A percentile compares a stretch with the other conserved stretches of the same genome.
Evolutionary conservation across 176 grass and related monocot genomes (phyloP).

Genomic region (Tillandsia leiboldiana): DNA sequence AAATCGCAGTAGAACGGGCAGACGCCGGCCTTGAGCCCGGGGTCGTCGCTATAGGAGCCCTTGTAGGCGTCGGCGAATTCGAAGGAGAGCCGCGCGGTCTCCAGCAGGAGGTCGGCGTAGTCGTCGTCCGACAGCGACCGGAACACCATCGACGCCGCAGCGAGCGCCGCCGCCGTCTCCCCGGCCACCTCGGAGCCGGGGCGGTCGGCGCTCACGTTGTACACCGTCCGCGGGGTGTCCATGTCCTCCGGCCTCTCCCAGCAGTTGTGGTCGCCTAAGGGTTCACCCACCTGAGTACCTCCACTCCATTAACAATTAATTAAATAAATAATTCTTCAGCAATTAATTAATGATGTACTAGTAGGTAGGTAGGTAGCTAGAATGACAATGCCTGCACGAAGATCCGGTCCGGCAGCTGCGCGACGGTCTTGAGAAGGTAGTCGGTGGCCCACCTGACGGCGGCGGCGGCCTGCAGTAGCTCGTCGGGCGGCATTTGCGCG

Average conservation of each 20-base stretch:
- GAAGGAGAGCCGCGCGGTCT: slow-evolving; percentile 44
- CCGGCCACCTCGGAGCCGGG: slow-evolving; percentile 79
- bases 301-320: neutral
- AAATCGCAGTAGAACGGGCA: slow-evolving; percentile 97
- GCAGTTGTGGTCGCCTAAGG: slow-evolving; percentile 67
- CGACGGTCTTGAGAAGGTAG: slow-evolving; percentile 86
- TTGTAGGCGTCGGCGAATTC: slow-evolving; percentile 76
- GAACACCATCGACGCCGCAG: slow-evolving; percentile 84
- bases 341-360: too few relatives aligned
- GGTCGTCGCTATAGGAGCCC: slow-evolving; percentile 84
- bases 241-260: slow-evolving; percentile 97
- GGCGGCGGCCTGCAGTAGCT: slow-evolving; percentile 37
- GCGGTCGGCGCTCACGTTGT: slow-evolving; percentile 50
- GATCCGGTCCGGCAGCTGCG: slow-evolving; percentile 56
- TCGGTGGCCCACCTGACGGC: slow-evolving; percentile 75
- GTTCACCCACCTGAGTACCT: slow-evolving; percentile 59
- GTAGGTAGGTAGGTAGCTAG: too few relatives aligned
- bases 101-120: slow-evolving; percentile 52
- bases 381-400: slow-evolving; percentile 50
- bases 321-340: neutral
- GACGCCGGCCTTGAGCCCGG: slow-evolving; percentile 46
- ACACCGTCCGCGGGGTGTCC: slow-evolving; percentile 81
- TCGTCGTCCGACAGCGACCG: slow-evolving; percentile 28
- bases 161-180: slow-evolving; percentile 81
- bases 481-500: slow-evolving; percentile 47